Percentiles rank a stretch among this genome's conserved stretches.
Evolutionary conservation across 352 stramenopile genomes (phyloP).

Genomic region (Globisporangium camurandrum): DNA sequence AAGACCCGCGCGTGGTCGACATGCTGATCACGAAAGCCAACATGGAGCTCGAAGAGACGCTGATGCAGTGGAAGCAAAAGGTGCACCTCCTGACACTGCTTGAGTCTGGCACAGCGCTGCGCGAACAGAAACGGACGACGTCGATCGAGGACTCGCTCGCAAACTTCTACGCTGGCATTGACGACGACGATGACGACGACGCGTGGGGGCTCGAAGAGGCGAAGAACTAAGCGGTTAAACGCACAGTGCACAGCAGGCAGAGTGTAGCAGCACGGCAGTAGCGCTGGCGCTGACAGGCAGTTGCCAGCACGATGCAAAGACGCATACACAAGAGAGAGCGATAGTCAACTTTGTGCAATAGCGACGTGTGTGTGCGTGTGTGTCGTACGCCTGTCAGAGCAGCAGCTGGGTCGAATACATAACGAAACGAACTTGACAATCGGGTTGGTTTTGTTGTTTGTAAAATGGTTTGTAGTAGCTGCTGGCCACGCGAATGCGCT

Average conservation of each 20-base stretch:
- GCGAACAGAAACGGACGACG: slow-evolving; percentile 30
- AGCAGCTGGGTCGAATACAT: too few species aligned
- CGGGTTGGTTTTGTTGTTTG: too few species aligned
- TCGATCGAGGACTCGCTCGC: slow-evolving; percentile 58
- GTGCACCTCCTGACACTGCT: slow-evolving; percentile 88
- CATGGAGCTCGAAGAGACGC: slow-evolving; percentile 96
- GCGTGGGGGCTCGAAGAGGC: slow-evolving; percentile 24
- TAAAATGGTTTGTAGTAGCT: too few species aligned
- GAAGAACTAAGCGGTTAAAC: slow-evolving; percentile 27
- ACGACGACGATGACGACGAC: slow-evolving; percentile 59
- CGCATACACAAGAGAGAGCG: too few species aligned
- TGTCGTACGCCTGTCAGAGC: too few species aligned
- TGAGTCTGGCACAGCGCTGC: slow-evolving; percentile 54
- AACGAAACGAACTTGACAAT: too few species aligned
- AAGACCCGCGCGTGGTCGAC: slow-evolving; percentile 91
- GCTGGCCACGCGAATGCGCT: too few species aligned
- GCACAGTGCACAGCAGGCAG: not conserved
- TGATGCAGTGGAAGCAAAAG: slow-evolving; percentile 98
- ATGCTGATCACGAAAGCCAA: slow-evolving; percentile 97
- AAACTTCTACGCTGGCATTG: slow-evolving; percentile 73
- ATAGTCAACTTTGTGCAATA: too few species aligned
- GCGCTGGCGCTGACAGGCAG: too few species aligned
- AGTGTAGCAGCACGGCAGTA: not conserved
- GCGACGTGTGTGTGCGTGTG: too few species aligned
- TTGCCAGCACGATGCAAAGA: too few species aligned